A percentile compares a stretch with the other conserved stretches of the same genome.
Conservation (phyloP, 768 basidiomycete species). For the Termitomyces heimii region DNA sequence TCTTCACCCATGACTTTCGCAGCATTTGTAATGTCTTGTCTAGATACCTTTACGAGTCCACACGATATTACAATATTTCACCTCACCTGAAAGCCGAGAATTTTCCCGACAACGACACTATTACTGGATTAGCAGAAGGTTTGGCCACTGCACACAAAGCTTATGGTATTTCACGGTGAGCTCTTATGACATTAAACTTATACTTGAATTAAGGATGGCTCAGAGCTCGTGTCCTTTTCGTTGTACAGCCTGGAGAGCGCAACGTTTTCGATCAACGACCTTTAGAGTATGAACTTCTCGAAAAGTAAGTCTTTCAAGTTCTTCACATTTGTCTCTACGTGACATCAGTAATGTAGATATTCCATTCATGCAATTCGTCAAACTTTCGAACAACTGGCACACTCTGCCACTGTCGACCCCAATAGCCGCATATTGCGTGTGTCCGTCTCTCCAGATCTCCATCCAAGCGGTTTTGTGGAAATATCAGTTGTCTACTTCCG, state of each 20-base stretch:
- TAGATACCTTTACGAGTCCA: constrained; percentile 65
- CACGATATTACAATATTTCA: constrained; percentile 60
- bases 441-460: constrained; percentile 26
- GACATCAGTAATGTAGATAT: constrained; percentile 40
- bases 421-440: constrained; percentile 37
- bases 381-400: constrained; percentile 65
- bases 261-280: constrained; percentile 93
- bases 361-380: constrained; percentile 69
- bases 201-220: not conserved
- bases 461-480: constrained; percentile 39
- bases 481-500: constrained; percentile 91
- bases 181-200: not conserved
- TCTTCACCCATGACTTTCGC: not conserved
- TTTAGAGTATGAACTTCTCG: constrained; percentile 82
- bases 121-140: constrained; percentile 64
- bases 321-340: not conserved
- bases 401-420: constrained; percentile 50
- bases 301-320: constrained; percentile 45
- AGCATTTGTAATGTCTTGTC: not conserved
- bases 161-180: constrained; percentile 54
- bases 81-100: constrained; percentile 45
- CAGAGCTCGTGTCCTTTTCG: constrained; percentile 67
- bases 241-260: constrained; percentile 83
- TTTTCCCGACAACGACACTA: constrained; percentile 72
- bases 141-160: constrained; percentile 76